Evolutionary conservation across 2,329 filamentous ascomycete species (phyloP), one percentile per base, ranked within the genome.

Genomic region (Beauveria rudraprayagi): DNA sequence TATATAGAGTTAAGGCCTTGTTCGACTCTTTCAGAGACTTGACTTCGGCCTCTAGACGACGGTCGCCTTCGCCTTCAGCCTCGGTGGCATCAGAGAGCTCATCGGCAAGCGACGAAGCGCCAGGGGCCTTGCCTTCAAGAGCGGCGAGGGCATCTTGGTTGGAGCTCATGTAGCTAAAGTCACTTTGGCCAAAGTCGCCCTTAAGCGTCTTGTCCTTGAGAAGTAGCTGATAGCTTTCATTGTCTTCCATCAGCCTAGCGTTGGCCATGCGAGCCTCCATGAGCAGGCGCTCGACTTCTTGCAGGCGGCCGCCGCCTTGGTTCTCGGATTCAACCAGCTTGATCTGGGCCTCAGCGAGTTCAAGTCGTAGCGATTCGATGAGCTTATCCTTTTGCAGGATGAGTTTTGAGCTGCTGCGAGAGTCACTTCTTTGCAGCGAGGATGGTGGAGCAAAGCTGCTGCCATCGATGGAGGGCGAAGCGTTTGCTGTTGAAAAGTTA

Each of bases 221-320:
- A 19, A 99, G 85, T 43, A 97, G 83, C 75, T 97, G 93, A 75
- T 96, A 99, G 76, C 92, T 96, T 76, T 99, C 94, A 70, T 97
- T 97, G 75, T 99, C 94, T 76, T 99, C 94, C 90, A 97, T 94
- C 65, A 99, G 80, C 51, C 92, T 86, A 61, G 94, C 94, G 71
- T 97, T 99, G 66, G 92, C 89, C 89, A 97, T 94, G 69, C 92
- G 91, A 44, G 91, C 88, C 71, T 97, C 93, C 76, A 97, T 86
- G 57, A 97, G 83, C 65, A 90, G 85, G 68, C 89, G 88, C 76
- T 97, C 92, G n/a, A 97, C 83, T 73, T 96, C 91, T 66, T 91
- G 89, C 70, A 96, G 78, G 30, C 90, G 87, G 51, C 91, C 92
- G 58, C 92, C 93, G 57, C 92, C 93, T 74, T 90, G 86, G 72